Percentiles rank a stretch among this genome's conserved stretches.
Conservation (phyloP, 192 early-diverging fungal genomes). For the Globomyces pollinis-pini region DNA sequence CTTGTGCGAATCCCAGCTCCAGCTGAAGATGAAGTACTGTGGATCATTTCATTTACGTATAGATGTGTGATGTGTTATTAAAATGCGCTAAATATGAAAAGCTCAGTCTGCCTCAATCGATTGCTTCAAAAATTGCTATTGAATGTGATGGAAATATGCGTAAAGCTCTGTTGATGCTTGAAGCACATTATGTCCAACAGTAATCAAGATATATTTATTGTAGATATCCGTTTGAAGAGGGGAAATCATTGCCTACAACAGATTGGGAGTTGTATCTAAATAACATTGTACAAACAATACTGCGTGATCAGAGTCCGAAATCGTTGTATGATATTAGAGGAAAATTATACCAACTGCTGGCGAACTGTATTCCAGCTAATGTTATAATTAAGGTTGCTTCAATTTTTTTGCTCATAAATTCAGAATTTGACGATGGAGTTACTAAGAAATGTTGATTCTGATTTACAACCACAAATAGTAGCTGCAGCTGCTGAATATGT, state of each 20-base stretch:
- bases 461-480: conserved; percentile 60
- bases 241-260: conserved; percentile 55
- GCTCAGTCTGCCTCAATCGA: conserved; percentile 48
- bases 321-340: conserved; percentile 64
- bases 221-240: conserved; percentile 36
- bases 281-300: conserved; percentile 59
- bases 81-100: conserved; percentile 77
- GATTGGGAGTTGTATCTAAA: conserved; percentile 84
- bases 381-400: conserved; percentile 81
- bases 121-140: conserved; percentile 63
- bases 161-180: conserved; percentile 84
- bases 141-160: conserved; percentile 73
- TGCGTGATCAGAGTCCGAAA: conserved; percentile 69
- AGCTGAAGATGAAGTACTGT: conserved; percentile 57
- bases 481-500: conserved; percentile 75
- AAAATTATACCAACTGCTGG: conserved; percentile 77
- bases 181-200: conserved; percentile 51
- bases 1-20: conserved; percentile 82
- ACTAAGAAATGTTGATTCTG: conserved; percentile 57
- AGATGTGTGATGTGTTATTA: conserved; percentile 58
- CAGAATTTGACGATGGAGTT: conserved; percentile 55
- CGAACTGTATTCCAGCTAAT: conserved; percentile 81
- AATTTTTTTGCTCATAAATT: too few species aligned
- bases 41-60: neutral
- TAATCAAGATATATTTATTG: conserved; percentile 3